Conservation (phyloP, 768 basidiomycete species). For the Tricholoma furcatifolium region DNA sequence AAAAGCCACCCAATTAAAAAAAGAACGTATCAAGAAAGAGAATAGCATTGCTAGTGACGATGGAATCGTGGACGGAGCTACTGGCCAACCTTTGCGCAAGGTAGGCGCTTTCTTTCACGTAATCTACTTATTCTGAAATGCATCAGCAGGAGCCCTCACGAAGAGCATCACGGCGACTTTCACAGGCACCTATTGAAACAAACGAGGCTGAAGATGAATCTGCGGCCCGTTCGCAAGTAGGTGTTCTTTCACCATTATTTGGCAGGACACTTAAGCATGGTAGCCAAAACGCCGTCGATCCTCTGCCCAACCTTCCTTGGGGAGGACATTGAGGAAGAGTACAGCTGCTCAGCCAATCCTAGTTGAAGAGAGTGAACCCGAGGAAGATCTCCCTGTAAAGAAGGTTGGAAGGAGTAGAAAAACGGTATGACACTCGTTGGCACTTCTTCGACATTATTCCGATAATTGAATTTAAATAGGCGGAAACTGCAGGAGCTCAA, state of each 20-base stretch:
- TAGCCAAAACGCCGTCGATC: constrained; percentile 81
- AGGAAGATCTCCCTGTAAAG: constrained; percentile 56
- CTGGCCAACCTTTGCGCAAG: constrained; percentile 58
- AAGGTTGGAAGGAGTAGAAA: constrained; percentile 64
- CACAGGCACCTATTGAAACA: constrained; percentile 43
- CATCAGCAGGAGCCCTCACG: constrained; percentile 28
- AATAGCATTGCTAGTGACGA: constrained; percentile 77
- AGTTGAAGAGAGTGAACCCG: constrained; percentile 76
- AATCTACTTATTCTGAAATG: constrained; percentile 9
- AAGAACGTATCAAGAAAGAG: constrained; percentile 61
- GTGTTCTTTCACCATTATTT: constrained; percentile 21
- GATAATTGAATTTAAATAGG: constrained; percentile 25
- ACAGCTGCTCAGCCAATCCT: constrained; percentile 43
- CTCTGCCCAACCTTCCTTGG: constrained; percentile 71
- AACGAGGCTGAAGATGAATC: constrained; percentile 35
- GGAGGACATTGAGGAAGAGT: constrained; percentile 40
- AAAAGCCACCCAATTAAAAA: constrained; percentile 54
- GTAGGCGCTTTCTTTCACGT: background rate
- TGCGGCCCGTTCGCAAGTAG: constrained; percentile 53
- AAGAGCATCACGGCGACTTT: constrained; percentile 65
- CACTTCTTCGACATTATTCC: constrained; percentile 2
- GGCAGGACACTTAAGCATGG: constrained; percentile 4
- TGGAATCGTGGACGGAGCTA: constrained; percentile 81
- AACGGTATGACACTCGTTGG: constrained; percentile 37
- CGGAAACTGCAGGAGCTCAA: constrained; percentile 48